Base-by-base conservation (phyloP, 805 yeast species). In the Barnettozyma botsteinii region DNA sequence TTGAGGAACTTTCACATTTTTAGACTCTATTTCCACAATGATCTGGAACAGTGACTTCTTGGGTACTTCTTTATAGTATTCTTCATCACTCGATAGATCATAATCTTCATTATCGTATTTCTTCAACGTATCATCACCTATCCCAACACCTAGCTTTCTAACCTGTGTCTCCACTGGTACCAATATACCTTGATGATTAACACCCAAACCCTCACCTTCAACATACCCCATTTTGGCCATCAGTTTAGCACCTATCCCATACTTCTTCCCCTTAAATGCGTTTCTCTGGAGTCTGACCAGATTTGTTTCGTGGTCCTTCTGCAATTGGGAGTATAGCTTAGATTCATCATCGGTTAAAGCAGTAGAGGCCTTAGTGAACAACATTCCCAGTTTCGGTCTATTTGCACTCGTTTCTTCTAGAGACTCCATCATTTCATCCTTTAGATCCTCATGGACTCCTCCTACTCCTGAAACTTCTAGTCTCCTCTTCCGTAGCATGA, bases 201-300 rank as follows among this genome's bases (percentile, higher is more conserved):
- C 65, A 2, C 98, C 98, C n/a, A 91, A 69, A 1, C 97, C 98
- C 52, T 73, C 67, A 0, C 98, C 98, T 30, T 73, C 74, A 7
- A 72, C 70, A 60, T 85, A 89, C 0, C 98, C 98, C 98, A 91
- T 89, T 46, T 78, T 73, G 45, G 77, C 69, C 64, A 91, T 59
- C 37, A 91, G 63, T 36, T 71, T 62, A 3, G 95, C 95, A 27
- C 98, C 98, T 28, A 87, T 76, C 7, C 98, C 98, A 55, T 89
- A 88, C 35, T 52, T 59, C 41, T 46, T 50, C 1, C 55, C 56
- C 15, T 41, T 49, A 31, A 45, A 49, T 14, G 42, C 42, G 31
- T 51, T 48, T 12, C 18, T 35, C 24, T 30, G 18, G 34, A 23
- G 27, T n/a, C 34, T 20, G 6, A 36, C 39, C 5, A 36, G 15